Base-by-base conservation (phyloP, 257 asterid genomes). In the Pogostemon cablin region DNA sequence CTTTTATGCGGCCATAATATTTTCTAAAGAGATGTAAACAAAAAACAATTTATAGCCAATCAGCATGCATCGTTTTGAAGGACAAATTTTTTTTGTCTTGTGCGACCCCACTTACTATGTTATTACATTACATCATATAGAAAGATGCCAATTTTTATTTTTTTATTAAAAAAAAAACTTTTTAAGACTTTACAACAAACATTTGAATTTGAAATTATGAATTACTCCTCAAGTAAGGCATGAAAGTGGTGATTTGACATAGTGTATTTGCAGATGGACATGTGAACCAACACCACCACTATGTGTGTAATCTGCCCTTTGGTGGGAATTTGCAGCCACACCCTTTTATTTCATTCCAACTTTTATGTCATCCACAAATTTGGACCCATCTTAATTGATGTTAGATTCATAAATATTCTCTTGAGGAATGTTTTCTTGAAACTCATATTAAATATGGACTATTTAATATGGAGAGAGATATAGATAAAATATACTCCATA, bases 141-240 rank as follows among this genome's bases (percentile, higher is more conserved):
- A 55, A 55, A 55, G 42, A 11, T 25, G 55, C 73, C 10, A 20
- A 41, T 20, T 6, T 53, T 9, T 12, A 46, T 17, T 5, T 34
- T 32, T 7, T 63, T 9, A 56, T 9, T 56, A 8, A 2, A 25
- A 6, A 7, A 9, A 8, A 8, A 47, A 20, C 8, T 15, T 6
- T 15, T 39, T 15, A 2, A 12, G 9, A 6, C 10, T 25, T 50
- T 63, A 47, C 40, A 49, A 38, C 47, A 25, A 67, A 5, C 20
- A 41, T 63, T 77, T 65, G 70, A 77, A 65, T 56, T 78, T 74
- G 66, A 76, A 67, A 74, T 56, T 68, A 1, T 62, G 38, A 40
- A 60, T 40, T 58, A 34, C 43, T 43, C 53, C 53, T 52, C 9
- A 43, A 12, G 40, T 34, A 38, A 20, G 40, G 66, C 60, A 43